phyloP scores from a whole-genome alignment of 2,329 filamentous ascomycete genomes.

The Elsinoe australis region DNA sequence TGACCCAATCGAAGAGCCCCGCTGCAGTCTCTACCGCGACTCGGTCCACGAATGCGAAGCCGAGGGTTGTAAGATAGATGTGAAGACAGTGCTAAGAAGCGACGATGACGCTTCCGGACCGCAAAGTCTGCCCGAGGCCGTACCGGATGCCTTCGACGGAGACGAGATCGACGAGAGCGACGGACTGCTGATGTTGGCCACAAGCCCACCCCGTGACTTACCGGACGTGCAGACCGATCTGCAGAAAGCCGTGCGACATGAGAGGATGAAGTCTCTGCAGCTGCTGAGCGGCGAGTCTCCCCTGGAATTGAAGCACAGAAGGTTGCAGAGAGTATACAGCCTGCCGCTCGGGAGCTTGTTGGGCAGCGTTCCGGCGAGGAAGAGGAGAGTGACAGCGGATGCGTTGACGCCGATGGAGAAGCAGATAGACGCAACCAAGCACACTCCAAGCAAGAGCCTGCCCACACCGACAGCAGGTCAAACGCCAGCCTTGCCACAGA shows the following conservation, averaged over 20 bases:
- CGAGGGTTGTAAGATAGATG: background rate
- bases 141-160: background rate
- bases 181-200: background rate
- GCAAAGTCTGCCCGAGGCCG: too few species aligned
- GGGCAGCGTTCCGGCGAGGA: slow-evolving; percentile 4
- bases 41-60: slow-evolving; percentile 11
- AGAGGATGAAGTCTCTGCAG: slow-evolving; percentile 12
- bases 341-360: background rate
- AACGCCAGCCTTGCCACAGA: too few species aligned
- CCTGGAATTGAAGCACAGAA: background rate
- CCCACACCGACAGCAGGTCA: too few species aligned
- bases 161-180: background rate
- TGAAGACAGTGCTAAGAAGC: too few species aligned
- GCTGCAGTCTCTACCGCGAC: background rate
- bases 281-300: background rate
- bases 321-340: slow-evolving; percentile 1
- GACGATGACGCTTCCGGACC: too few species aligned
- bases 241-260: background rate
- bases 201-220: too few species aligned
- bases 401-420: background rate
- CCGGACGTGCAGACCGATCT: too few species aligned
- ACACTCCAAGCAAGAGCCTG: too few species aligned
- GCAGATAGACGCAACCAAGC: too few species aligned
- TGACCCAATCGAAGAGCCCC: slow-evolving; percentile 4
- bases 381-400: background rate